Percentiles rank a stretch among this genome's conserved stretches.
phyloP scores from a whole-genome alignment of 306 rosid genomes.

The Ormosia emarginata region DNA sequence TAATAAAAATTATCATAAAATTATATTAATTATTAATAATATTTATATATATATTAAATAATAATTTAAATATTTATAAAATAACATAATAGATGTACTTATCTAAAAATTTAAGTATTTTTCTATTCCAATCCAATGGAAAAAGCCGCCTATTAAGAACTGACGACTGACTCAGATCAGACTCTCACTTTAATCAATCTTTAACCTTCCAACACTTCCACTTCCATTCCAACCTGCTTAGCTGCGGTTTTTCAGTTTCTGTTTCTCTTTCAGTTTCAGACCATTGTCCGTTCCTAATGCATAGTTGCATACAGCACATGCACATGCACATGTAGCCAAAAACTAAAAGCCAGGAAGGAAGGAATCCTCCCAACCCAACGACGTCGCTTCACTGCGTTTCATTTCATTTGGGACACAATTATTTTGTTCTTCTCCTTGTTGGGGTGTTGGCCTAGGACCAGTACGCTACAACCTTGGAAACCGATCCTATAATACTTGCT shows the following conservation, averaged over 20 bases:
- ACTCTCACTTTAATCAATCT: background rate
- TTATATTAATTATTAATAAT: too few relatives aligned
- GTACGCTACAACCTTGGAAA: slow-evolving; percentile 10
- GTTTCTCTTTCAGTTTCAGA: background rate
- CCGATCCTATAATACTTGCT: background rate
- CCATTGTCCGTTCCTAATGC: slow-evolving; percentile 22
- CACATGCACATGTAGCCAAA: background rate
- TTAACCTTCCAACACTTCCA: background rate
- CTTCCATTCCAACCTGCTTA: background rate
- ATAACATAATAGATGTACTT: too few relatives aligned
- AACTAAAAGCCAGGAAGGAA: background rate
- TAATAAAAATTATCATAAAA: too few relatives aligned
- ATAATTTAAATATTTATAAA: too few relatives aligned
- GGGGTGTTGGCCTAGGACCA: background rate
- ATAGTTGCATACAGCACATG: background rate
- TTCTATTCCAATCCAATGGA: background rate
- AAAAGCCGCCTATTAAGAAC: background rate
- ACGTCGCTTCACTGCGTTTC: slow-evolving; percentile 9
- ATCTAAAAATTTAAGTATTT: too few relatives aligned
- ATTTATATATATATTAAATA: too few relatives aligned
- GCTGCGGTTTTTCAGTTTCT: background rate
- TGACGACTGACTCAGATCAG: background rate
- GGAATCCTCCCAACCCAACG: background rate
- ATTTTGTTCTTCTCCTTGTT: slow-evolving; percentile 20
- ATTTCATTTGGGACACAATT: slow-evolving; percentile 10